Base-by-base conservation (phyloP, 1,284 basidiomycete genomes). In the Rhodotorula mucilaginosa region DNA sequence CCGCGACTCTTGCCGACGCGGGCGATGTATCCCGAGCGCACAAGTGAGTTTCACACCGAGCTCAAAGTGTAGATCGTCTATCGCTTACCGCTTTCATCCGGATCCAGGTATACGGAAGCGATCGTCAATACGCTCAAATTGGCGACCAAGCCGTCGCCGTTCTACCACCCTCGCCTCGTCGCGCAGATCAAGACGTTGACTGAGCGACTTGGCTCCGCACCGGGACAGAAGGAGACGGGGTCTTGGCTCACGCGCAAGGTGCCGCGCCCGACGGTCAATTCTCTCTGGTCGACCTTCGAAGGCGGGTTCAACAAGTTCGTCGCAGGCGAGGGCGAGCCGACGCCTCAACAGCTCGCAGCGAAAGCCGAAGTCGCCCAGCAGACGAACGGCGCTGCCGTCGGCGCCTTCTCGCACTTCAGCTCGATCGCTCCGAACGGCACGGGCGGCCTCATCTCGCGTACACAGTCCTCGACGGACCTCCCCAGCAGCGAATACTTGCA, bases 261-360 rank as follows among this genome's bases (percentile, higher is more conserved):
- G 67, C 85, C 87, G 16, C 80, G 74, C 91, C 93, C 95, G 1
- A 97, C 92, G 70, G 84, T 98, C 64, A 94, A 97, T 79, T 90
- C 90, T 59, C 88, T 99, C 61, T 92, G 96, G 65, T 90, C 89
- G 65, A 97, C 93, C 88, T 85, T 99, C 39, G 96, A 96, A 81
- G 91, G 91, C n/a, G 87, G 91, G 19, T 88, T 99, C 76, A 94
- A 93, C 46, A 97, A 97, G 80, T 91, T 99, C 77, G 96, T 99
- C 73, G 93, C 95, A 19, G 97, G 94, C 3, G 93, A 96, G 69
- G 86, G 84, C 81, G 72, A 82, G 79, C 70, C 76, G 60, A 67
- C 81, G 81, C 13, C 86, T 47, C 73, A 76, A 63, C 52, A 70
- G 60, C 61, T 75, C 29, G 70, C 72, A 23, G 74, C 76, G 44